Evolutionary conservation across 2,329 filamentous ascomycete genomes (phyloP).

Genomic region (Cyphellophora attinorum): DNA sequence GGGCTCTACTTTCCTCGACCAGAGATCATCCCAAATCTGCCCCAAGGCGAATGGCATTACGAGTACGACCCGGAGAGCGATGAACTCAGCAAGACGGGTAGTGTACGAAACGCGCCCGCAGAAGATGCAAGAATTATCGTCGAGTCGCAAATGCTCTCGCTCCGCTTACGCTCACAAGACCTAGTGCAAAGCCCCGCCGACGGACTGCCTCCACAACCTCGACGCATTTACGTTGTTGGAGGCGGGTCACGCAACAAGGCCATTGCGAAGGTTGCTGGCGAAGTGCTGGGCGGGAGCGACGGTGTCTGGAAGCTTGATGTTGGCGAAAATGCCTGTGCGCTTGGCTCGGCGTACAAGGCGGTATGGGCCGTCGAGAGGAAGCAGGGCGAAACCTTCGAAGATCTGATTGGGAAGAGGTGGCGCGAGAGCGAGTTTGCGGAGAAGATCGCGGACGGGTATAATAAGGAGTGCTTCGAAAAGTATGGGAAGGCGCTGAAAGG

Average conservation of each 20-base stretch:
- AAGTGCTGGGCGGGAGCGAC: constrained; percentile 80
- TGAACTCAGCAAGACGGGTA: constrained; percentile 42
- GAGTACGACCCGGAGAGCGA: constrained; percentile 44
- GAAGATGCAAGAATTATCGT: constrained; percentile 80
- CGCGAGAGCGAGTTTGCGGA: constrained; percentile 73
- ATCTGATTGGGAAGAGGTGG: constrained; percentile 77
- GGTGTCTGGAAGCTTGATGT: constrained; percentile 92
- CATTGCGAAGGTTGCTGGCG: constrained; percentile 73
- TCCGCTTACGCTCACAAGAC: constrained; percentile 72
- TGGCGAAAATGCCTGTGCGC: constrained; percentile 86
- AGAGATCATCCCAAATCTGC: constrained; percentile 90
- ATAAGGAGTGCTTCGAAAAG: constrained; percentile 59
- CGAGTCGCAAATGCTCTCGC: constrained; percentile 88
- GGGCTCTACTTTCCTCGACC: constrained; percentile 93
- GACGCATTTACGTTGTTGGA: constrained; percentile 86
- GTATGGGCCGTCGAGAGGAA: constrained; percentile 72
- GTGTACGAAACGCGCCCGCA: constrained; percentile 45
- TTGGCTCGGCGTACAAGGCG: constrained; percentile 92
- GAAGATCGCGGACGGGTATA: constrained; percentile 74
- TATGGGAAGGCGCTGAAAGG: constrained; percentile 70
- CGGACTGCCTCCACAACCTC: constrained; percentile 68
- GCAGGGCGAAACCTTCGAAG: constrained; percentile 73
- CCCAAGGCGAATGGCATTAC: constrained; percentile 79
- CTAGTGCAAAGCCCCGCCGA: constrained; percentile 54
- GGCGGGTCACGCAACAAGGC: constrained; percentile 84